A percentile compares a stretch with the other conserved stretches of the same genome.
Conservation (phyloP, 768 basidiomycete species). For the Kwoniella dejecticola region DNA sequence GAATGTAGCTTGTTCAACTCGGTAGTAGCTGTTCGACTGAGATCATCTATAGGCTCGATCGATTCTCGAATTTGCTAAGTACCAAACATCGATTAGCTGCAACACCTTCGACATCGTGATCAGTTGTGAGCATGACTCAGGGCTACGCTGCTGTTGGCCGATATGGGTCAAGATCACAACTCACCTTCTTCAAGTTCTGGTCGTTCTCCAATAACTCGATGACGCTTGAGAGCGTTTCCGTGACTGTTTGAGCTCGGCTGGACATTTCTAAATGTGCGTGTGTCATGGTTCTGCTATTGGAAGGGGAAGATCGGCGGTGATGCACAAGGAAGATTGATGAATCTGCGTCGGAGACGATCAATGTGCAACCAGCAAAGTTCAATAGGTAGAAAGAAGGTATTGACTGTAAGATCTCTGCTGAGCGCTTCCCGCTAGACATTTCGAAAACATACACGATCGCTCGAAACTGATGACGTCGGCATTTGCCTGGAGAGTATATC, state of each 20-base stretch:
- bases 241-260: slow-evolving; percentile 17
- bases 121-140: neutral
- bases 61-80: slow-evolving; percentile 39
- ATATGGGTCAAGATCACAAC: slow-evolving; percentile 2
- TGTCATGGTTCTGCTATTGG: neutral
- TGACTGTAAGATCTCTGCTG: too few species aligned
- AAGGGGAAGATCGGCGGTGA: too few species aligned
- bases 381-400: too few species aligned
- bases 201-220: slow-evolving; percentile 45
- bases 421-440: too few species aligned
- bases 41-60: slow-evolving; percentile 46
- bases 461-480: too few species aligned
- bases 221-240: slow-evolving; percentile 24
- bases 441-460: too few species aligned
- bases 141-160: neutral
- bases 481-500: too few species aligned
- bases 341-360: too few species aligned
- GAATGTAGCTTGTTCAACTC: slow-evolving; percentile 46
- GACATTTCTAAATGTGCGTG: neutral
- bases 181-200: slow-evolving; percentile 45
- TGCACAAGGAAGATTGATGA: too few species aligned
- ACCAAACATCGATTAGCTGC: neutral
- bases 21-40: slow-evolving; percentile 33
- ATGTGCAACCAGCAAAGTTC: neutral
- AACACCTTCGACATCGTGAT: neutral